Evolutionary conservation across 1,139 yeast species (phyloP).

Genomic region (Waltiozyma sp.): DNA sequence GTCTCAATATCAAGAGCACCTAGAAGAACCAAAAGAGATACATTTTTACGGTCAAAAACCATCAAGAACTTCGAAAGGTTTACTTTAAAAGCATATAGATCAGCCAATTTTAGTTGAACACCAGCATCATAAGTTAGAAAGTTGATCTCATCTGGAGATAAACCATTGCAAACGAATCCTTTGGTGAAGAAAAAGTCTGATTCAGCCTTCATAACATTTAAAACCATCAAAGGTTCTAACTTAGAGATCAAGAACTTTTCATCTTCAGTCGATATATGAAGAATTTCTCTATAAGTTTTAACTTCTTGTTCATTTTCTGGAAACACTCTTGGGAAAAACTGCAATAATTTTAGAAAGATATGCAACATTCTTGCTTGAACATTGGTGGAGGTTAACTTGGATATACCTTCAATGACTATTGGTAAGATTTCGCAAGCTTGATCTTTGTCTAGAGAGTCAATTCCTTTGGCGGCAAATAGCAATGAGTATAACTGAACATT

Average conservation of each 20-base stretch:
- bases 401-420: conserved; percentile 34
- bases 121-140: conserved; percentile 66
- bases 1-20: conserved; percentile 56
- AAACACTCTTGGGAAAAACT: conserved; percentile 7
- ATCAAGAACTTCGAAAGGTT: conserved; percentile 31
- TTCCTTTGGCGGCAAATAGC: conserved; percentile 54
- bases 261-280: conserved; percentile 21
- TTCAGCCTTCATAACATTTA: conserved; percentile 27
- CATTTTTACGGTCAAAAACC: conserved; percentile 25
- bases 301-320: conserved; percentile 38
- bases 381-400: conserved; percentile 20
- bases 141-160: conserved; percentile 40
- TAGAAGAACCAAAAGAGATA: conserved; percentile 39
- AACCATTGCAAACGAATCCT: conserved; percentile 47
- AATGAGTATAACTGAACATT: conserved; percentile 56
- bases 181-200: conserved; percentile 25
- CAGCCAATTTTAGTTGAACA: conserved; percentile 39
- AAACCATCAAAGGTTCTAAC: conserved; percentile 45
- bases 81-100: conserved; percentile 37
- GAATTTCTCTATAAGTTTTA: conserved; percentile 24
- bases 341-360: conserved; percentile 39
- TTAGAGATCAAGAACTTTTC: conserved; percentile 35
- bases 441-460: conserved; percentile 34
- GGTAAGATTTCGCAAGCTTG: conserved; percentile 36
- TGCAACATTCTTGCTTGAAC: conserved; percentile 53